Percentiles rank a stretch among this genome's conserved stretches.
Conservation (phyloP, 805 yeast genomes). For the Candida ovalis region DNA sequence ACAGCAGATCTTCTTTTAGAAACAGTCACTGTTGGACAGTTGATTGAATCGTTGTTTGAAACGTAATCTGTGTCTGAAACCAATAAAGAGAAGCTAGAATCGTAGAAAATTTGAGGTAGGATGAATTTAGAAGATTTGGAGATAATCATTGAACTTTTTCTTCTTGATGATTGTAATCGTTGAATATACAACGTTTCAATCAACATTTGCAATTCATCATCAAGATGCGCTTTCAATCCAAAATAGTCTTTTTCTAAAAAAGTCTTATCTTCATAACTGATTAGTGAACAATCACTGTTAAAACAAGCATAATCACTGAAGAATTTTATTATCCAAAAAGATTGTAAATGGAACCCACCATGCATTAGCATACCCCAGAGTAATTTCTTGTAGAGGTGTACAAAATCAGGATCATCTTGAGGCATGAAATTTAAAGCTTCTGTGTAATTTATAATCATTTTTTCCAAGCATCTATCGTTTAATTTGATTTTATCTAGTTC, state of each 20-base stretch:
- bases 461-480: slow-evolving; percentile 23
- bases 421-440: slow-evolving; percentile 31
- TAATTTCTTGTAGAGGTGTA: slow-evolving; percentile 35
- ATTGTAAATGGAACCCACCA: slow-evolving; percentile 42
- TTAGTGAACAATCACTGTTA: slow-evolving; percentile 15
- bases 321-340: slow-evolving; percentile 40
- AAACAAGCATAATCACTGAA: slow-evolving; percentile 28
- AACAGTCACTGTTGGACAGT: slow-evolving; percentile 11
- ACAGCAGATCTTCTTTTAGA: slow-evolving; percentile 10
- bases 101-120: slow-evolving; percentile 16
- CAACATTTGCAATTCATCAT: slow-evolving; percentile 4
- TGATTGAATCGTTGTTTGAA: slow-evolving; percentile 1
- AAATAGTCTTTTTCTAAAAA: slow-evolving; percentile 11
- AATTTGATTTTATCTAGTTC: slow-evolving; percentile 3
- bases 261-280: slow-evolving; percentile 16
- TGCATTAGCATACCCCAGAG: slow-evolving; percentile 39
- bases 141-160: slow-evolving; percentile 10
- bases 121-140: slow-evolving; percentile 11
- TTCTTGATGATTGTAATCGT: slow-evolving; percentile 10
- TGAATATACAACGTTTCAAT: slow-evolving; percentile 15
- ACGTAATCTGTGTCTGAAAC: slow-evolving; percentile 12
- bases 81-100: slow-evolving; percentile 5
- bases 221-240: slow-evolving; percentile 11
- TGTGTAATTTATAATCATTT: slow-evolving; percentile 38
- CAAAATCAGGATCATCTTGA: slow-evolving; percentile 36